Evolutionary conservation across 768 basidiomycete species (phyloP), one percentile per base, ranked within the genome.

Genomic region (Trametes cubensis): DNA sequence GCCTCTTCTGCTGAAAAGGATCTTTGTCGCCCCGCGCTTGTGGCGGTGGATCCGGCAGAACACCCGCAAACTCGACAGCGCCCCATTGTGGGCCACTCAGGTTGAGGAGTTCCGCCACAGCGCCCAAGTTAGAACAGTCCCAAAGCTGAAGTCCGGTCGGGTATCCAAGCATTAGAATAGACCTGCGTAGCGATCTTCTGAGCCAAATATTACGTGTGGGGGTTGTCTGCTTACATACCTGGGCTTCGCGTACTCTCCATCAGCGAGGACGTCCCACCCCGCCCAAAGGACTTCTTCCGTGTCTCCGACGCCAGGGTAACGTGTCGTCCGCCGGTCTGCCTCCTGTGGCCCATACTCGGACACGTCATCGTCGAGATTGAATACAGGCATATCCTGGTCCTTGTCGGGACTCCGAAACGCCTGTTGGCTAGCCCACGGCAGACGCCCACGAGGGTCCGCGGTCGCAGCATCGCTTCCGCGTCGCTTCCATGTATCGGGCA

Each of bases 111-210:
- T 89, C 87, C 2, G 73, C 71, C 6, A 85, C 77, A 1, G 79
- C 66, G 57, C 74, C 81, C 10, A 88, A 71, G 61, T 82, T 77
- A 14, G 81, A 77, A 66, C 83, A 83, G 65, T 88, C 85, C 86
- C 86, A 89, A 20, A 87, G 76, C 68, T 87, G 83, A 42, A 89
- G 67, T 6, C 83, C 81, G 15, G 75, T 73, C 34, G 69, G 62
- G 69, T 87, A 88, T 5, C 79, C 85, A 17, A 87, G 73, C 53
- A 88, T 70, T 13, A 87, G 77, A 6, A 86, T 40, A 8, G 58
- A 44, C 59, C 63, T 64, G 14, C 0, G 17, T 13, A 21, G 10
- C 23, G 53, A 66, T 25, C 79, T 45, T 82, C 81, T 38, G 15
- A 20, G 53, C 38, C 40, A 58, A 48, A 30, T 46, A 20, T 38